Conservation (phyloP, 1,284 basidiomycete species). For the Tilletia walkeri region DNA sequence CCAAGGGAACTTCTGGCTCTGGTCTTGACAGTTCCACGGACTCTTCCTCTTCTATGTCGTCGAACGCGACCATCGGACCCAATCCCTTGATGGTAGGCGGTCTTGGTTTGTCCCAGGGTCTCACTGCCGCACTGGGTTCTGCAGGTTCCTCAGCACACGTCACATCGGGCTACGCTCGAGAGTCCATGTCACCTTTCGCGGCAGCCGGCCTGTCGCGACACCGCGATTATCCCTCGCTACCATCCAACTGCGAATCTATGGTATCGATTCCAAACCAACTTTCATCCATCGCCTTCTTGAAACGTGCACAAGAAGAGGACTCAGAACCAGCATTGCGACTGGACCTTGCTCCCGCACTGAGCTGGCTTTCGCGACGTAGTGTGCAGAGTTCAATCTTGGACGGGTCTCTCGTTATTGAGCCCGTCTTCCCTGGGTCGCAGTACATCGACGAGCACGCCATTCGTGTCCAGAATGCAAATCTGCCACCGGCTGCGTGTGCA, state of each 20-base stretch:
- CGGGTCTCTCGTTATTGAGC: constrained; percentile 85
- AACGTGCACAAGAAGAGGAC: constrained; percentile 79
- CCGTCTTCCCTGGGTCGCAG: constrained; percentile 63
- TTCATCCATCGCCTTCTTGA: constrained; percentile 73
- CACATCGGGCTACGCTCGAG: constrained; percentile 31
- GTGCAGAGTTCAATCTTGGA: constrained; percentile 80
- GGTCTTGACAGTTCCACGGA: not conserved
- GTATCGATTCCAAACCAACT: constrained; percentile 54
- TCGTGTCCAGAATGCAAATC: constrained; percentile 36
- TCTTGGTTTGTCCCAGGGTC: constrained; percentile 9
- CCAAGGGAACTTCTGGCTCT: not conserved
- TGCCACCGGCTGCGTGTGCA: constrained; percentile 48
- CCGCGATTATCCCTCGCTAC: constrained; percentile 64
- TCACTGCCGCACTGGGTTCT: constrained; percentile 27
- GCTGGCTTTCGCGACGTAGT: constrained; percentile 85
- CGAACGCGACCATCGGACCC: not conserved
- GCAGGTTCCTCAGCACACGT: constrained; percentile 10
- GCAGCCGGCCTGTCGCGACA: constrained; percentile 64
- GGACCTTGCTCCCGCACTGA: constrained; percentile 87
- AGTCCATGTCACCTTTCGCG: constrained; percentile 36
- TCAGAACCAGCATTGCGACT: constrained; percentile 89
- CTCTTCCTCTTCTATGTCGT: not conserved
- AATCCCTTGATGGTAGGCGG: constrained; percentile 5
- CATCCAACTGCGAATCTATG: constrained; percentile 45
- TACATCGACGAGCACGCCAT: constrained; percentile 40